Conservation (phyloP, 2,329 filamentous ascomycete species). For the Mycosphaerella arachidis region DNA sequence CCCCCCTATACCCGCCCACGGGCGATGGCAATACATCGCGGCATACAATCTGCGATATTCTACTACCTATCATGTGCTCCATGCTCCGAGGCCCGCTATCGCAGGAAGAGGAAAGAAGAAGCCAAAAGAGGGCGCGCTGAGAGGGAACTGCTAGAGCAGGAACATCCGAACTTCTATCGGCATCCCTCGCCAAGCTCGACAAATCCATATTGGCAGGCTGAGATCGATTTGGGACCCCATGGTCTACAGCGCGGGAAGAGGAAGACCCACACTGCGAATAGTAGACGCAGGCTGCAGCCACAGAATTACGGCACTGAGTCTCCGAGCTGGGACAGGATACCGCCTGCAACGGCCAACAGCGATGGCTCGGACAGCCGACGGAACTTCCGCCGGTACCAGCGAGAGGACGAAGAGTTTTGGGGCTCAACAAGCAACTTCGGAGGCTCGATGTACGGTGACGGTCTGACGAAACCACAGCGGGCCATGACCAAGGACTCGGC, state of each 20-base stretch:
- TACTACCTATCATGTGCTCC: constrained; percentile 73
- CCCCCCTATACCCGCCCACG: not conserved
- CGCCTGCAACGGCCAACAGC: constrained; percentile 33
- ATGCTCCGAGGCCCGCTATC: constrained; percentile 67
- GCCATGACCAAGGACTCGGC: constrained; percentile 16
- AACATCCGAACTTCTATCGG: constrained; percentile 66
- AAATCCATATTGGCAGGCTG: constrained; percentile 83
- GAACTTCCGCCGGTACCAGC: constrained; percentile 75
- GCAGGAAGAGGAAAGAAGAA: constrained; percentile 65
- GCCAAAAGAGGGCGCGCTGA: constrained; percentile 64
- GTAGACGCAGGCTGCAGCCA: constrained; percentile 13
- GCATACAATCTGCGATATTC: constrained; percentile 71
- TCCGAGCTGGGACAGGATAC: constrained; percentile 24
- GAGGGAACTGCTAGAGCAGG: constrained; percentile 59
- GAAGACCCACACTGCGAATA: constrained; percentile 35
- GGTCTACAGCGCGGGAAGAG: constrained; percentile 46
- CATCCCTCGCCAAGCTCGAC: constrained; percentile 79
- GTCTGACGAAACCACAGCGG: constrained; percentile 36
- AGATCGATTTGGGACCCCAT: constrained; percentile 72
- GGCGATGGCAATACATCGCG: constrained; percentile 37
- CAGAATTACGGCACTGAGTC: constrained; percentile 37
- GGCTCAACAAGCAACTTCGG: constrained; percentile 44
- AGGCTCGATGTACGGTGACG: constrained; percentile 15
- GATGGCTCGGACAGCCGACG: constrained; percentile 51
- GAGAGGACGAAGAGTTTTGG: constrained; percentile 85